Conservation (phyloP, 805 yeast species). For the Yamadazyma scolyti region DNA sequence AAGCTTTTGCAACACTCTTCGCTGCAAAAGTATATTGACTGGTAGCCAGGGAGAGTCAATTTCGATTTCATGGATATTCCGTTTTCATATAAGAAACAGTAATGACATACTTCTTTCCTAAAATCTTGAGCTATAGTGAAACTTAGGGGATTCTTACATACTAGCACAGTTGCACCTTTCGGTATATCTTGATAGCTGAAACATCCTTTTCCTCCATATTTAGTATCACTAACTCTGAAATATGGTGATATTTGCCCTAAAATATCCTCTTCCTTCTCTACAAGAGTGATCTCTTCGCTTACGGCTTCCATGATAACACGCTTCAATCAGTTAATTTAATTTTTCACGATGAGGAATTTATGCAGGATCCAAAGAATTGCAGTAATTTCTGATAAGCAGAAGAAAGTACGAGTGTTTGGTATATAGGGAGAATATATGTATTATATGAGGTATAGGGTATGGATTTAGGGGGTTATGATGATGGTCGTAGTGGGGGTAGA, state of each 20-base stretch:
- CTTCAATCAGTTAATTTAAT: neutral
- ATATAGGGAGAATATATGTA: too few species aligned
- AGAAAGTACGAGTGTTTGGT: too few species aligned
- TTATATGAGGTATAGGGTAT: too few species aligned
- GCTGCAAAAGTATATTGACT: conserved; percentile 53
- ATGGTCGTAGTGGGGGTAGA: too few species aligned
- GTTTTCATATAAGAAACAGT: conserved; percentile 47
- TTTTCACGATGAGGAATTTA: conserved; percentile 5
- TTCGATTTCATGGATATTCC: conserved; percentile 47
- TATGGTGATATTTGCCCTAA: conserved; percentile 22
- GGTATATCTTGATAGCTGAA: conserved; percentile 43
- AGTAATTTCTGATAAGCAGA: conserved; percentile 5
- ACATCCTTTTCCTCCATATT: conserved; percentile 60
- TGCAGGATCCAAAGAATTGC: conserved; percentile 2
- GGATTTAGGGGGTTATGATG: too few species aligned
- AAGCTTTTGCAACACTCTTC: conserved; percentile 41
- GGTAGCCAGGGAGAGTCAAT: conserved; percentile 16
- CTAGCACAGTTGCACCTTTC: conserved; percentile 37
- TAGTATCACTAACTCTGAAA: conserved; percentile 36
- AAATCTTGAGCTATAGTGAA: conserved; percentile 48
- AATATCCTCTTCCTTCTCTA: conserved; percentile 12
- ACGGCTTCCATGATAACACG: conserved; percentile 4
- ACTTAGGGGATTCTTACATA: conserved; percentile 42
- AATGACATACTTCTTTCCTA: conserved; percentile 59
- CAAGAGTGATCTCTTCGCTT: conserved; percentile 10